Percentiles rank a stretch among this genome's conserved stretches.
Conservation (phyloP, 495 filamentous ascomycete species). For the Chaetomium cochliodes region DNA sequence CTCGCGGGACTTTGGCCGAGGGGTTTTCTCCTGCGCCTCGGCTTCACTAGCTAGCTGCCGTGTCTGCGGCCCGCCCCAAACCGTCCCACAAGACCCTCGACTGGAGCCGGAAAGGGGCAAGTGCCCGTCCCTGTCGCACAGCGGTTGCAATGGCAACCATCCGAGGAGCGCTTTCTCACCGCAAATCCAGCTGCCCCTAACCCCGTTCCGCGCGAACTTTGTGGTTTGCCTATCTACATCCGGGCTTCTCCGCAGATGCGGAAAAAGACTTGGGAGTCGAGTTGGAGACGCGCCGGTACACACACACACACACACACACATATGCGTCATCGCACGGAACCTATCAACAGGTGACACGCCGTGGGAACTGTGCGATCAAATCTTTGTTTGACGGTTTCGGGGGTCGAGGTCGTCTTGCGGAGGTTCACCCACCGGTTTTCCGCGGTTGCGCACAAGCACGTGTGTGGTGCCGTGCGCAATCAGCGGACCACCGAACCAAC, state of each 20-base stretch:
- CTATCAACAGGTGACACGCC: constrained; percentile 18
- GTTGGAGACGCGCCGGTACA: background rate
- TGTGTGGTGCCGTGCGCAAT: background rate
- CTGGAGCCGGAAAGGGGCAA: constrained; percentile 8
- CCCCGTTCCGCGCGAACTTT: background rate
- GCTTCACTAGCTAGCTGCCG: background rate
- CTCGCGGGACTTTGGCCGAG: background rate
- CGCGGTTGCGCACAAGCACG: constrained; percentile 4
- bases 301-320: too few relatives aligned
- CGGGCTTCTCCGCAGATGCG: background rate
- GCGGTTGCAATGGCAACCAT: constrained; percentile 2
- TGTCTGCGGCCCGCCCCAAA: background rate
- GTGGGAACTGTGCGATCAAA: constrained; percentile 5
- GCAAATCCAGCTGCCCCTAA: background rate
- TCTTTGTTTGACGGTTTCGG: background rate
- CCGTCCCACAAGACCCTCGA: background rate
- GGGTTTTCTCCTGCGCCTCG: background rate
- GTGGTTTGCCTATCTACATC: background rate
- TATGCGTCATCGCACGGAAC: background rate
- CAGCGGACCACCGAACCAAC: background rate
- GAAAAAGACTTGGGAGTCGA: background rate
- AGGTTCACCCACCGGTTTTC: background rate
- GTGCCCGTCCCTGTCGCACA: background rate
- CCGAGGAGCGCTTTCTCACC: constrained; percentile 5
- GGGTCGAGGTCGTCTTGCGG: background rate